Conservation (phyloP, 176 grass and related monocot genomes). For the Lolium perenne region DNA sequence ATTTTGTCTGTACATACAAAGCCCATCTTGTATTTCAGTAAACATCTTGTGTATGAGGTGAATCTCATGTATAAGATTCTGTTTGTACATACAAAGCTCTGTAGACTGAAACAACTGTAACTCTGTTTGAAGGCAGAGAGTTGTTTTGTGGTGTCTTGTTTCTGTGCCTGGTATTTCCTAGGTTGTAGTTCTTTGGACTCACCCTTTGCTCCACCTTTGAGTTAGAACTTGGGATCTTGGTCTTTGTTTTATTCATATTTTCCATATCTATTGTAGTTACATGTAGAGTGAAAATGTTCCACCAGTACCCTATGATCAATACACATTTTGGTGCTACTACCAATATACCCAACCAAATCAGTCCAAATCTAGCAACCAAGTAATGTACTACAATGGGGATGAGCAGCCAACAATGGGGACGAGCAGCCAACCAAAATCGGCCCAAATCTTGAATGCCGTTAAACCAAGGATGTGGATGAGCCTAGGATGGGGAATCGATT, state of each 20-base stretch:
- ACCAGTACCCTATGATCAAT: background rate
- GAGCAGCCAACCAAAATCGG: too few species aligned
- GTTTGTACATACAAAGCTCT: background rate
- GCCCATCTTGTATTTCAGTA: background rate
- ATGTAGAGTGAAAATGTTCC: background rate
- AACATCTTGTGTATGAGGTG: background rate
- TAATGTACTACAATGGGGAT: too few species aligned
- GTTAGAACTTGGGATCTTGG: background rate
- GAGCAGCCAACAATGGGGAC: too few species aligned
- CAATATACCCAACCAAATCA: too few species aligned
- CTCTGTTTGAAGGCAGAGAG: background rate
- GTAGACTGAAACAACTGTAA: slow-evolving; percentile 9
- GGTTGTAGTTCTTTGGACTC: background rate
- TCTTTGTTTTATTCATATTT: slow-evolving; percentile 2
- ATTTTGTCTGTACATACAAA: too few species aligned
- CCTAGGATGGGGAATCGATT: too few species aligned
- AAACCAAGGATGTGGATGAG: too few species aligned
- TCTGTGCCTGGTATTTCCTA: background rate
- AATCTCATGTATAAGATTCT: slow-evolving; percentile 9
- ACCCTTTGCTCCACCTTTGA: background rate
- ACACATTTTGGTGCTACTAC: too few species aligned
- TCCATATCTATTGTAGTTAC: background rate
- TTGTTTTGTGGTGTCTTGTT: background rate
- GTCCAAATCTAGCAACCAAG: too few species aligned
- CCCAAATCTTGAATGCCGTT: too few species aligned